Evolutionary conservation across 2,329 filamentous ascomycete genomes (phyloP).

Genomic region (Didymosphaeria variabile): DNA sequence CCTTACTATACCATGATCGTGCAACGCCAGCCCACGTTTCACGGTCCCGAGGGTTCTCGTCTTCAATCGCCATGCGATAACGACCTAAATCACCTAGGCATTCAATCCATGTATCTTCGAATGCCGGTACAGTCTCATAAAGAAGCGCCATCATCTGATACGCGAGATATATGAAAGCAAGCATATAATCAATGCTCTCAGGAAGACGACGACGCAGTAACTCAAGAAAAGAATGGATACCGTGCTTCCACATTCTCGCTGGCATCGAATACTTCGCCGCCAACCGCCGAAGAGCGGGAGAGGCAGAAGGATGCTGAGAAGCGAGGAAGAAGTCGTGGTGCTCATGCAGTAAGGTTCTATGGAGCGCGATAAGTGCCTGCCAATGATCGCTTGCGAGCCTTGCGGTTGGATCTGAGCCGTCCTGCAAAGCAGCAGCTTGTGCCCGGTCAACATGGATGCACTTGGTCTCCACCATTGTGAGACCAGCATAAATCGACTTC

Average conservation of each 20-base stretch:
- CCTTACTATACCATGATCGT: constrained; percentile 83
- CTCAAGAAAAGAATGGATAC: constrained; percentile 86
- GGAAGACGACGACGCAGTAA: constrained; percentile 73
- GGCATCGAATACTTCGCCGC: constrained; percentile 90
- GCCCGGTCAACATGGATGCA: constrained; percentile 83
- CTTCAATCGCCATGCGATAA: constrained; percentile 92
- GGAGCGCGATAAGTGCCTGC: constrained; percentile 83
- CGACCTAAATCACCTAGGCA: constrained; percentile 86
- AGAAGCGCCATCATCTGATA: constrained; percentile 91
- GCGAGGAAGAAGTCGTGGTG: constrained; percentile 74
- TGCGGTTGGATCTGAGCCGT: constrained; percentile 53
- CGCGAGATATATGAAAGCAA: constrained; percentile 86
- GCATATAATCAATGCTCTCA: constrained; percentile 83
- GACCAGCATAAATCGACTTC: constrained; percentile 81
- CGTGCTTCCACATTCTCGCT: constrained; percentile 91
- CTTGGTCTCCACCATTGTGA: constrained; percentile 87
- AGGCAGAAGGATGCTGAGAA: constrained; percentile 80
- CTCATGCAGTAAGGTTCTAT: constrained; percentile 81
- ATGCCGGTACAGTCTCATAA: constrained; percentile 83
- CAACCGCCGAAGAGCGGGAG: constrained; percentile 70
- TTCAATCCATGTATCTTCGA: constrained; percentile 92
- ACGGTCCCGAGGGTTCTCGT: constrained; percentile 76
- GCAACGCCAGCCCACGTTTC: constrained; percentile 85
- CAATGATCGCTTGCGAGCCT: constrained; percentile 73
- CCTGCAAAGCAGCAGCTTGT: constrained; percentile 64